Evolutionary conservation across 768 basidiomycete species (phyloP).

Genomic region (Boletus sensibilis): DNA sequence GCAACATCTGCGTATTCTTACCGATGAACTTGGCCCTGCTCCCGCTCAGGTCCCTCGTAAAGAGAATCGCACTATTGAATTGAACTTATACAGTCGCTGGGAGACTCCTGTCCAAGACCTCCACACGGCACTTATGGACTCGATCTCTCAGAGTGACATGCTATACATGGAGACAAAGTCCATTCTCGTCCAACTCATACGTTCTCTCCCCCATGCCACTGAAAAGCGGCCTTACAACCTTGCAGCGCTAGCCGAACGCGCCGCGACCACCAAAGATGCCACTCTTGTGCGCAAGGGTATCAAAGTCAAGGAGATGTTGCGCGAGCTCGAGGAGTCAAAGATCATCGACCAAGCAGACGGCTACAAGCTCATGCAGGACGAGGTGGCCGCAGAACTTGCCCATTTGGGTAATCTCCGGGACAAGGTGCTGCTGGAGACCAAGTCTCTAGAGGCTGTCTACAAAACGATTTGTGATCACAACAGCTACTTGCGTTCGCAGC

Average conservation of each 20-base stretch:
- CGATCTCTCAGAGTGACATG: conserved; percentile 96
- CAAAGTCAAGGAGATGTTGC: conserved; percentile 99
- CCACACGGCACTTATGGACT: conserved; percentile 94
- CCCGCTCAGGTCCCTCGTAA: conserved; percentile 96
- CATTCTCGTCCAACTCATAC: conserved; percentile 95
- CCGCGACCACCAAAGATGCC: conserved; percentile 96
- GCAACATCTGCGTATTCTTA: conserved; percentile 92
- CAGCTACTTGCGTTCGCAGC: conserved; percentile 90
- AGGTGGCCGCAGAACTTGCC: conserved; percentile 90
- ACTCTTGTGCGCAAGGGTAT: conserved; percentile 94
- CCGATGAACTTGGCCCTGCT: conserved; percentile 92
- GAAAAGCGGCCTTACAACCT: conserved; percentile 91
- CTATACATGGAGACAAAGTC: conserved; percentile 99
- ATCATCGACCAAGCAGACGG: conserved; percentile 81
- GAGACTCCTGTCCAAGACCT: conserved; percentile 99
- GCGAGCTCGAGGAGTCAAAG: conserved; percentile 89
- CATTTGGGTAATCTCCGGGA: conserved; percentile 96
- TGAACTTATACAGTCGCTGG: conserved; percentile 95
- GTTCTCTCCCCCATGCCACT: conserved; percentile 82
- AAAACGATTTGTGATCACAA: conserved; percentile 99
- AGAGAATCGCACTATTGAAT: conserved; percentile 92
- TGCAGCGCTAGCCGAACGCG: conserved; percentile 84
- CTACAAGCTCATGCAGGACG: conserved; percentile 95
- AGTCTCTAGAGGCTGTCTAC: conserved; percentile 94
- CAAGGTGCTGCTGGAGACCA: conserved; percentile 90